Evolutionary conservation across 2,329 filamentous ascomycete species (phyloP).

Genomic region (Cordyceps fumosorosea): DNA sequence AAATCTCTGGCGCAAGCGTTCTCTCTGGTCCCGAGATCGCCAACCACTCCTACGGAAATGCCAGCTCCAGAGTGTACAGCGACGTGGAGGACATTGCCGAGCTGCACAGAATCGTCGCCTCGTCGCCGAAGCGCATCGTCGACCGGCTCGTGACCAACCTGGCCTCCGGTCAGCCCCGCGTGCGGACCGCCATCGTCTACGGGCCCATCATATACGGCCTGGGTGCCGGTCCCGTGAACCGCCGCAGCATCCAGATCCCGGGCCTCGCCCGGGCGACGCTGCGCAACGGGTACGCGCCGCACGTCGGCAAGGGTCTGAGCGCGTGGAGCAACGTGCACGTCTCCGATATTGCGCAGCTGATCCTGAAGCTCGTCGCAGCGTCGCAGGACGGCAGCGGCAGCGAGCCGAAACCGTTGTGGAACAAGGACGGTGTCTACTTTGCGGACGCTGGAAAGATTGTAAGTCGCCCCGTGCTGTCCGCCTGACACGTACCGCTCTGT

Average conservation of each 20-base stretch:
- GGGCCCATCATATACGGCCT: conserved; percentile 40
- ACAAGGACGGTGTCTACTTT: conserved; percentile 27
- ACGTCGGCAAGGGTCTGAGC: conserved; percentile 31
- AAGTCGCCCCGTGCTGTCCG: neutral
- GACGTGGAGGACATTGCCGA: conserved; percentile 44
- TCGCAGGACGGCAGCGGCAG: conserved; percentile 17
- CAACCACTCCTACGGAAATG: conserved; percentile 18
- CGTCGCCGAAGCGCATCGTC: conserved; percentile 51
- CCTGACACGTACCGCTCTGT: neutral
- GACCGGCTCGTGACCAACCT: conserved; percentile 51
- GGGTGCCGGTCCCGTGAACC: conserved; percentile 38
- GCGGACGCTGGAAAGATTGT: conserved; percentile 4
- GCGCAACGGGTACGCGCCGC: conserved; percentile 30
- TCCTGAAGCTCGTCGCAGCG: conserved; percentile 22
- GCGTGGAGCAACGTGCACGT: conserved; percentile 43
- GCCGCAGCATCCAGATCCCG: conserved; percentile 38
- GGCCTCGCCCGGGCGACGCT: conserved; percentile 31
- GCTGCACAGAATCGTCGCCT: conserved; percentile 32
- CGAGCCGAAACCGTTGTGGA: conserved; percentile 21
- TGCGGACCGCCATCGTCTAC: conserved; percentile 34
- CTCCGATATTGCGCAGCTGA: conserved; percentile 29
- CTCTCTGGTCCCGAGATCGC: conserved; percentile 3
- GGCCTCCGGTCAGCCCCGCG: conserved; percentile 18
- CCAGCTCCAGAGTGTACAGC: conserved; percentile 47
- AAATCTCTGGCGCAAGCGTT: conserved; percentile 8